Evolutionary conservation across 345 rosid species (phyloP).

Genomic region (Dipteronia sinensis): DNA sequence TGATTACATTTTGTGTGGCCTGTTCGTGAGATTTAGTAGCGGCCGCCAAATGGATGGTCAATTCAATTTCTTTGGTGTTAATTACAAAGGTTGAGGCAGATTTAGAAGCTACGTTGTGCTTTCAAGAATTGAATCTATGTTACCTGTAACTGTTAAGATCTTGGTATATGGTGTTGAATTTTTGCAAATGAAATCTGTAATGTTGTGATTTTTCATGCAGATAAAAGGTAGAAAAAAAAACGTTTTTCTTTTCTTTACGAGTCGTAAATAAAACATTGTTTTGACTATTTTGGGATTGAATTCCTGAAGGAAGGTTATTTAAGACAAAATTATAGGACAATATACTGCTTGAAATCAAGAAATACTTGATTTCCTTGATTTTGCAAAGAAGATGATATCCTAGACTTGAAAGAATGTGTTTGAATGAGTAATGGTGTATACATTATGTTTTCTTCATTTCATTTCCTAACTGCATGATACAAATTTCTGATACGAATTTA

Average conservation of each 20-base stretch:
- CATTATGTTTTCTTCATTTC: background rate
- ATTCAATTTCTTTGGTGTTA: background rate
- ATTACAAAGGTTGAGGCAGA: background rate
- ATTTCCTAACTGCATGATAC: background rate
- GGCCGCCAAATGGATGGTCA: background rate
- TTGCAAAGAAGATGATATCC: background rate
- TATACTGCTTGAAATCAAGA: background rate
- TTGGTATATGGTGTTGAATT: background rate
- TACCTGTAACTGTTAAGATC: background rate
- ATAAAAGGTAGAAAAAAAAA: background rate
- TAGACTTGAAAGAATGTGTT: background rate
- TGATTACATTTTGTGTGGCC: background rate
- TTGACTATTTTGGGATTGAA: background rate
- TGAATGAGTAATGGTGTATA: background rate
- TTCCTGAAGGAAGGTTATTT: background rate
- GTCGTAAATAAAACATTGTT: background rate
- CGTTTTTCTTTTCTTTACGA: too few species aligned
- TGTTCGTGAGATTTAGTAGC: background rate
- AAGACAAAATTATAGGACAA: background rate
- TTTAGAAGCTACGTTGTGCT: background rate
- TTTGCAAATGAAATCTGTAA: background rate
- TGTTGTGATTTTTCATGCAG: background rate
- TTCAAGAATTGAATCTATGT: background rate
- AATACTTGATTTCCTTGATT: background rate
- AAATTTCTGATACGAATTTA: too few species aligned